Base-by-base conservation (phyloP, 345 rosid species). In the Heritiera fomes region DNA sequence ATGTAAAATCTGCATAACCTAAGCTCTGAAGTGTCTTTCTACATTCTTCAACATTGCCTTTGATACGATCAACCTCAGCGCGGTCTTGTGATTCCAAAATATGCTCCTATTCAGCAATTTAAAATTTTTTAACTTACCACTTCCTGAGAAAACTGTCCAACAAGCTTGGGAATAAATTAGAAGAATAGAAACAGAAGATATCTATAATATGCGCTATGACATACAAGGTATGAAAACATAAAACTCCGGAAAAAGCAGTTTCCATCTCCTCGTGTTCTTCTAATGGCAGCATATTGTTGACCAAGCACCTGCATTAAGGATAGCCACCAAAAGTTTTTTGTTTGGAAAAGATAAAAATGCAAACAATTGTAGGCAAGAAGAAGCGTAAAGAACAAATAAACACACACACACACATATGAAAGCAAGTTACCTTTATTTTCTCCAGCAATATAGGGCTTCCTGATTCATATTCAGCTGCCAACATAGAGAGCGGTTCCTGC, bases 261-360 rank as follows among this genome's bases (percentile, higher is more conserved):
- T 56, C 99, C 99, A 88, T 97, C 99, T 6, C 99, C 99, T 38
- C 97, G 88, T 23, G 99, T 91, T 83, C 99, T 84, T 85, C 99
- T 84, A 75, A 97, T 94, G 77, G 90, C 92, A 69, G 66, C 88
- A 86, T 91, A 93, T 77, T 87, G 91, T 71, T 85, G 91, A 41
- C 74, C 89, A 71, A 97, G 97, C 66, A 90, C 80, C 99, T 97
- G 81, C 79, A 81, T 13, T 58, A 58, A 34, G 75, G 79, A 30
- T 55, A 71, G 71, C 46, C 78, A 64, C 56, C 62, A 50, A 32
- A 3, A 75, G 28, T 15, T 52, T 50, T 56, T 71, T 60, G 45
- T 18, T 5, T 32, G 15, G 59, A 34, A 9, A 52, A 9, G 77
- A 71, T 72, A 64, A 62, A 6, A 72, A 41, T 23, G 32, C 7